These are phyloP conservation scores for Eucalyptus marginata DNA, from an alignment of 345 rosid genomes.

Conservation along the genomic window DNA sequence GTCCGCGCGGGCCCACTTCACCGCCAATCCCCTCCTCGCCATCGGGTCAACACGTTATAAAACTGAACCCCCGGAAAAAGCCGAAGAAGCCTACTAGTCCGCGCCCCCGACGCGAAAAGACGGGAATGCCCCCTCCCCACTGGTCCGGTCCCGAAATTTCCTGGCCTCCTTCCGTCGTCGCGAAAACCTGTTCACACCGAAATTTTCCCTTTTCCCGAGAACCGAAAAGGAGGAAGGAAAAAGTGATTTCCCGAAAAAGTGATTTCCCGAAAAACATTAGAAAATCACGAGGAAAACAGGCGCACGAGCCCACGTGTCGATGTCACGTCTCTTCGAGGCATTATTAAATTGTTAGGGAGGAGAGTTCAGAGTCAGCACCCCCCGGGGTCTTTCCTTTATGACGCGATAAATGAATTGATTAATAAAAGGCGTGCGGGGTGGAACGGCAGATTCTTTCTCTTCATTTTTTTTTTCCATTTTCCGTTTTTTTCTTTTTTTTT, in stretches of 20 bases:
- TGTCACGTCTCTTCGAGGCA: background rate
- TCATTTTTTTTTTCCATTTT: background rate
- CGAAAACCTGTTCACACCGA: background rate
- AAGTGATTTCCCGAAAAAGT: background rate
- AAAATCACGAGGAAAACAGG: background rate
- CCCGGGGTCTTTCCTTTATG: background rate
- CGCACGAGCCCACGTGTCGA: background rate
- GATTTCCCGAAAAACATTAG: background rate
- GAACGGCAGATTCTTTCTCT: background rate
- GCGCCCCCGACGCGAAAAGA: background rate
- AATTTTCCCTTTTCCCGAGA: background rate
- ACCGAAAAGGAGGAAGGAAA: background rate
- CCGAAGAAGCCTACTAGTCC: background rate
- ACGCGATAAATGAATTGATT: background rate
- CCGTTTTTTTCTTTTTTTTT: fast-evolving
- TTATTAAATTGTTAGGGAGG: background rate
- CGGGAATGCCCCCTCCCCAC: background rate
- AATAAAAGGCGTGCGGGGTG: background rate
- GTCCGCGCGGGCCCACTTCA: background rate
- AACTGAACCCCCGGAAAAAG: background rate
- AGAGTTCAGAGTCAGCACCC: background rate
- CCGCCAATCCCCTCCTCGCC: background rate
- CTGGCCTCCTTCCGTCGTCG: background rate
- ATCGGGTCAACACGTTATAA: background rate
- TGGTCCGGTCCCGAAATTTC: background rate